phyloP scores from a whole-genome alignment of 2,329 filamentous ascomycete species.

The Fusarium palustre region DNA sequence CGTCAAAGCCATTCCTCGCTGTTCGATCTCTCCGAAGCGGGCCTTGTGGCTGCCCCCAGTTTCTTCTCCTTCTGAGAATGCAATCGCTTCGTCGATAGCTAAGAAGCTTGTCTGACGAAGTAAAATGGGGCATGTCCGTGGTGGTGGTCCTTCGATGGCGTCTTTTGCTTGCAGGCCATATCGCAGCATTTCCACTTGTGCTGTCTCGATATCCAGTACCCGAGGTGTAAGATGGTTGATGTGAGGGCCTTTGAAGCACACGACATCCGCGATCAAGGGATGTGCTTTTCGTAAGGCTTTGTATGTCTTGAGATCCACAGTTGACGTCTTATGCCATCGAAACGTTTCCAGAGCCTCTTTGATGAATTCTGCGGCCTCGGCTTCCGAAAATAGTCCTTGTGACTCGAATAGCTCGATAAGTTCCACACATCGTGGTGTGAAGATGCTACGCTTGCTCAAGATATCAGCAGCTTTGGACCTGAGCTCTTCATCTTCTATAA shows the following conservation, averaged over 20 bases:
- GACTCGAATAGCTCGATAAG: constrained; percentile 53
- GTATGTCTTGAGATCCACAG: constrained; percentile 57
- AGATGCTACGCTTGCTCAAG: constrained; percentile 56
- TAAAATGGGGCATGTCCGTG: constrained; percentile 58
- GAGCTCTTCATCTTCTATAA: constrained; percentile 51
- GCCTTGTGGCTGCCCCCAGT: constrained; percentile 58
- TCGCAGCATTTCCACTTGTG: constrained; percentile 57
- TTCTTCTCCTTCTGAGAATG: constrained; percentile 50
- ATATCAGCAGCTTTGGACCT: constrained; percentile 50
- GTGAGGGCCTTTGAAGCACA: constrained; percentile 56
- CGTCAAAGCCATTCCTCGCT: constrained; percentile 64
- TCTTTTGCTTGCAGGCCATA: constrained; percentile 59
- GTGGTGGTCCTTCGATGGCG: constrained; percentile 63
- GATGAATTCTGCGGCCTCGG: constrained; percentile 55
- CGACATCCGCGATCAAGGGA: constrained; percentile 62
- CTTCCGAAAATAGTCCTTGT: constrained; percentile 44
- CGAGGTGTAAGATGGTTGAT: constrained; percentile 67
- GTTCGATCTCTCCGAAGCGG: constrained; percentile 65
- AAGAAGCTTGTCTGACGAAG: constrained; percentile 66
- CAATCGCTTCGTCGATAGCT: constrained; percentile 61
- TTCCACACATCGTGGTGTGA: constrained; percentile 53
- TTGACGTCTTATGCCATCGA: constrained; percentile 59
- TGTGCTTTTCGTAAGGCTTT: constrained; percentile 56
- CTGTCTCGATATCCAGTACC: constrained; percentile 61
- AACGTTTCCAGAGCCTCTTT: constrained; percentile 60